phyloP scores from a whole-genome alignment of 768 basidiomycete species.

The Serpula lacrymans region DNA sequence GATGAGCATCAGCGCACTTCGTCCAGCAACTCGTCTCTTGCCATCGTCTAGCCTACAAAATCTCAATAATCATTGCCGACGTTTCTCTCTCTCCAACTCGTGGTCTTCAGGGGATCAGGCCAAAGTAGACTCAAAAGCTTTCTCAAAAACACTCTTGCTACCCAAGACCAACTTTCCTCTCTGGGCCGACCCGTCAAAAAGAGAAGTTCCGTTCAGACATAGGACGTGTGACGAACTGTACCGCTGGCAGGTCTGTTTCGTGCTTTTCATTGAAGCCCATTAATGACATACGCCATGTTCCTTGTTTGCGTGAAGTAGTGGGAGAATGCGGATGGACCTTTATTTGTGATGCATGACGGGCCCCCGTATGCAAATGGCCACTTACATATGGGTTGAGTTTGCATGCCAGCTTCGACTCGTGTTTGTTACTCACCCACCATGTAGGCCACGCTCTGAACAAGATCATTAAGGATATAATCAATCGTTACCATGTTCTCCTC shows the following conservation, averaged over 20 bases:
- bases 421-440: neutral
- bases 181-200: conserved; percentile 60
- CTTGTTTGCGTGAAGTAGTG: conserved; percentile 48
- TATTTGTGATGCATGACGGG: conserved; percentile 91
- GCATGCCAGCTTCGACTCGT: neutral
- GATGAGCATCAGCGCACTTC: too few relatives aligned
- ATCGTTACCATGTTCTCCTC: conserved; percentile 76
- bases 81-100: too few relatives aligned
- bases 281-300: neutral
- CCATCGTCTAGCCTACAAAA: too few relatives aligned
- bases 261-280: neutral
- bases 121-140: conserved; percentile 33
- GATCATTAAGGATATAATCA: conserved; percentile 93
- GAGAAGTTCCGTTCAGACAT: conserved; percentile 53
- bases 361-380: conserved; percentile 98
- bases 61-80: too few relatives aligned
- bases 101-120: too few relatives aligned
- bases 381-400: conserved; percentile 82
- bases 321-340: conserved; percentile 58
- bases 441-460: conserved; percentile 95
- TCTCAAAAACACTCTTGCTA: conserved; percentile 65
- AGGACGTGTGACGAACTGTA: conserved; percentile 77
- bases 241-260: conserved; percentile 62
- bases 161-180: conserved; percentile 82
- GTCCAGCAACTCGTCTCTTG: too few relatives aligned